Conservation (phyloP, 1,284 basidiomycete genomes). For the Rhodotorula sp. region DNA sequence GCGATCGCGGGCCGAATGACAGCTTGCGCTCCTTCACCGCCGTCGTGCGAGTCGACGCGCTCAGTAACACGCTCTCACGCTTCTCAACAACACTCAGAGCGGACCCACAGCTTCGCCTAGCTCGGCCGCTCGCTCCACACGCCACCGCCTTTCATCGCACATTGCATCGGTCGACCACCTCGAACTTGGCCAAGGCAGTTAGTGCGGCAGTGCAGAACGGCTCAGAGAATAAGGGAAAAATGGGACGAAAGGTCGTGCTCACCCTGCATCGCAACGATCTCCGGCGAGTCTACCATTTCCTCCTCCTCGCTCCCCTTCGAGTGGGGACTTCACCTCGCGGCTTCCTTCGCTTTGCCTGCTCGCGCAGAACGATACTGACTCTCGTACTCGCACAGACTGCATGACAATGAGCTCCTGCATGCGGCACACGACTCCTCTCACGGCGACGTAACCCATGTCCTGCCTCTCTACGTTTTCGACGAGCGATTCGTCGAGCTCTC, state of each 20-base stretch:
- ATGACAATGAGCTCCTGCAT: constrained; percentile 56
- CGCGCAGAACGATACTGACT: too few species aligned
- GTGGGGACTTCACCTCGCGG: neutral
- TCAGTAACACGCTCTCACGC: neutral
- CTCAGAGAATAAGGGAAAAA: neutral
- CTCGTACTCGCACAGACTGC: constrained; percentile 10
- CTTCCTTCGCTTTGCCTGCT: too few species aligned
- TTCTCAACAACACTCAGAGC: too few species aligned
- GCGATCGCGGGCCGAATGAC: too few species aligned
- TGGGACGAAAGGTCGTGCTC: constrained; percentile 41
- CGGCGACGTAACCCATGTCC: constrained; percentile 51
- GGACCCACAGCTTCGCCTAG: neutral
- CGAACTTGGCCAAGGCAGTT: too few species aligned
- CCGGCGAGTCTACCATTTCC: constrained; percentile 34
- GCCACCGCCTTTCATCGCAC: too few species aligned
- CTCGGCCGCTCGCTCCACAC: neutral
- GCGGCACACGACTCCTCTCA: constrained; percentile 45
- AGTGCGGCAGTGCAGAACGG: neutral
- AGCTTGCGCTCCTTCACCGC: too few species aligned
- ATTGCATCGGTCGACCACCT: too few species aligned
- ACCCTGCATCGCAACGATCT: constrained; percentile 50
- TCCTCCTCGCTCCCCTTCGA: neutral
- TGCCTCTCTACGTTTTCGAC: constrained; percentile 58
- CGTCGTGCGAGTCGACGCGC: too few species aligned
- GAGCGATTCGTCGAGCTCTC: constrained; percentile 56